These are phyloP conservation scores for Metarhizium guizhouense DNA, from an alignment of 2,329 filamentous ascomycete genomes.

Conservation along the genomic window DNA sequence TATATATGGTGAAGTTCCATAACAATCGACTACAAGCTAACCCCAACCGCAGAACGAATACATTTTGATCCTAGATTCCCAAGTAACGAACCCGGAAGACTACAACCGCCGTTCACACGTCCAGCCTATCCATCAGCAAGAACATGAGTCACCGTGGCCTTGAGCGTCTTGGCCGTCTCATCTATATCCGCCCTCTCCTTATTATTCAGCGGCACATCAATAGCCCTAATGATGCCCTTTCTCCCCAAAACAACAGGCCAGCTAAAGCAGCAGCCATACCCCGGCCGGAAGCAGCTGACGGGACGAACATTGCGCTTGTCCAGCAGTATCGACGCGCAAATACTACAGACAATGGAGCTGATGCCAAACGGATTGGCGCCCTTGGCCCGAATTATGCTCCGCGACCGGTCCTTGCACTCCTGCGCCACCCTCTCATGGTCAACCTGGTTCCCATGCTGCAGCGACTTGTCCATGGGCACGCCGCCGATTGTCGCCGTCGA, in stretches of 20 bases:
- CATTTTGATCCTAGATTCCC: too few relatives aligned
- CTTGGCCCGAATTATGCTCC: conserved; percentile 38
- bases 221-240: conserved; percentile 25
- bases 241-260: conserved; percentile 40
- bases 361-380: conserved; percentile 43
- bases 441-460: neutral
- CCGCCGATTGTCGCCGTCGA: neutral
- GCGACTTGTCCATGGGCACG: neutral
- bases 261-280: conserved; percentile 38
- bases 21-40: too few relatives aligned
- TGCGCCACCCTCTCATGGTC: neutral
- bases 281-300: conserved; percentile 38
- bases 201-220: neutral
- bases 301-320: conserved; percentile 37
- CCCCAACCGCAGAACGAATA: too few relatives aligned
- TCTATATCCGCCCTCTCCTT: too few relatives aligned
- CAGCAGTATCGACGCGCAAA: conserved; percentile 42
- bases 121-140: too few relatives aligned
- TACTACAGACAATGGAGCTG: conserved; percentile 34
- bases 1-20: too few relatives aligned
- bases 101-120: too few relatives aligned
- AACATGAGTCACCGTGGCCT: too few relatives aligned
- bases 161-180: too few relatives aligned
- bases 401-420: conserved; percentile 24
- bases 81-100: too few relatives aligned